phyloP scores from a whole-genome alignment of 2,329 filamentous ascomycete genomes.

The Aspergillus sp. region DNA sequence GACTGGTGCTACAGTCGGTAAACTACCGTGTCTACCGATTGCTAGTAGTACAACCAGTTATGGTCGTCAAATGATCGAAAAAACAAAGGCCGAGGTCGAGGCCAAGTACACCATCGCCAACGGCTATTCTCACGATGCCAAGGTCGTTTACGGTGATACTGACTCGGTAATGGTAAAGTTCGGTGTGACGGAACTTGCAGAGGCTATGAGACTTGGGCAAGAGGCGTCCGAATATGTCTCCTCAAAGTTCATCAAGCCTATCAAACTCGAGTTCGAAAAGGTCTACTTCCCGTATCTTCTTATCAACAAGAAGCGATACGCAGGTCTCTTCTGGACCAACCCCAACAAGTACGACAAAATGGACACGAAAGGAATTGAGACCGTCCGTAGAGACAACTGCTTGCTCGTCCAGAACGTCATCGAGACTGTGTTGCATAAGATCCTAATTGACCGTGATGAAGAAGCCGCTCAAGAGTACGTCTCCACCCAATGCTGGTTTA shows the following conservation, averaged over 20 bases:
- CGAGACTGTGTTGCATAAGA: constrained; percentile 92
- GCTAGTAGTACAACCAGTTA: constrained; percentile 97
- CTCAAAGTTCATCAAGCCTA: constrained; percentile 88
- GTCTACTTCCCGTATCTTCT: constrained; percentile 97
- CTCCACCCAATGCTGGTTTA: not conserved
- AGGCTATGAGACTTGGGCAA: constrained; percentile 93
- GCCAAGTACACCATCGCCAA: constrained; percentile 86
- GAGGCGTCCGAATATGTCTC: constrained; percentile 89
- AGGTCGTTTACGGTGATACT: constrained; percentile 98
- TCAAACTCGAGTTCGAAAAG: constrained; percentile 99
- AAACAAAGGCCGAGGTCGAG: constrained; percentile 95
- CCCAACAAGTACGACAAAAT: constrained; percentile 97
- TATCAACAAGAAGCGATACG: constrained; percentile 99
- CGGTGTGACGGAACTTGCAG: constrained; percentile 78
- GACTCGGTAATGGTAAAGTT: constrained; percentile 99
- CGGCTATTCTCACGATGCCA: constrained; percentile 88
- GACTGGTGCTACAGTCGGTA: constrained; percentile 93
- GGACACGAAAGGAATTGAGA: constrained; percentile 99
- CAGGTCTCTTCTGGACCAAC: constrained; percentile 96
- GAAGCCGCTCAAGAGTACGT: constrained; percentile 89
- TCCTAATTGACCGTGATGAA: constrained; percentile 89
- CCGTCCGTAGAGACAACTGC: constrained; percentile 94
- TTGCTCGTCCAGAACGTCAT: constrained; percentile 94
- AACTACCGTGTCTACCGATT: constrained; percentile 90
- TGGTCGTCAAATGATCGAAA: constrained; percentile 98